Evolutionary conservation across 805 yeast species (phyloP).

Genomic region (Candida sakaeoensis): DNA sequence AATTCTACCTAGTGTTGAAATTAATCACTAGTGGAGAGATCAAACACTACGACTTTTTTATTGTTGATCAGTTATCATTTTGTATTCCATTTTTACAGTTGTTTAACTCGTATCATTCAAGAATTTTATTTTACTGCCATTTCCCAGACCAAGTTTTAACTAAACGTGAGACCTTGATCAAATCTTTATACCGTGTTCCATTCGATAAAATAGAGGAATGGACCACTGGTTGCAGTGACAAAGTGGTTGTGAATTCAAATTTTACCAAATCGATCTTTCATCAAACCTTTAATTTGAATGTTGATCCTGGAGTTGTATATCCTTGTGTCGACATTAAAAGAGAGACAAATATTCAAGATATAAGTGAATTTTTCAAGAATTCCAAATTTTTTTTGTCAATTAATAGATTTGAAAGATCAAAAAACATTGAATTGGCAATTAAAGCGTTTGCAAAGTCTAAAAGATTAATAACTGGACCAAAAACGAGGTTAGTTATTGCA

Average conservation of each 20-base stretch:
- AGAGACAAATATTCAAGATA: slow-evolving; percentile 28
- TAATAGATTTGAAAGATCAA: slow-evolving; percentile 86
- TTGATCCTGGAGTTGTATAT: slow-evolving; percentile 57
- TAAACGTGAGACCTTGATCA: slow-evolving; percentile 30
- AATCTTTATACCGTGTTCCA: slow-evolving; percentile 69
- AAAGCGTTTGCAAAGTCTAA: slow-evolving; percentile 53
- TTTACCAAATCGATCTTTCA: slow-evolving; percentile 74
- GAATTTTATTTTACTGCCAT: slow-evolving; percentile 86
- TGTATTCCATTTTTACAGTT: slow-evolving; percentile 68
- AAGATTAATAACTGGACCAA: slow-evolving; percentile 23
- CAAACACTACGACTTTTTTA: slow-evolving; percentile 58
- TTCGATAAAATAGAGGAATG: slow-evolving; percentile 83
- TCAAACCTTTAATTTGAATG: slow-evolving; percentile 50
- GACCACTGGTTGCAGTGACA: slow-evolving; percentile 73
- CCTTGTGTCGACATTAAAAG: slow-evolving; percentile 66
- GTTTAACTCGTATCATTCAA: slow-evolving; percentile 38
- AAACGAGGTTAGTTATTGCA: slow-evolving; percentile 61
- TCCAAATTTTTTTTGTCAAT: slow-evolving; percentile 60
- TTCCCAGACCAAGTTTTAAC: slow-evolving; percentile 89
- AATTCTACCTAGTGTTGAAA: slow-evolving; percentile 55
- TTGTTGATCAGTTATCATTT: slow-evolving; percentile 86
- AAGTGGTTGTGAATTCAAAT: slow-evolving; percentile 79
- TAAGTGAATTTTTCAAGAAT: slow-evolving; percentile 30
- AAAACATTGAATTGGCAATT: slow-evolving; percentile 76
- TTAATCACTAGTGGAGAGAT: slow-evolving; percentile 49